Conservation (phyloP, 495 filamentous ascomycete species). For the Neurospora sp. region DNA sequence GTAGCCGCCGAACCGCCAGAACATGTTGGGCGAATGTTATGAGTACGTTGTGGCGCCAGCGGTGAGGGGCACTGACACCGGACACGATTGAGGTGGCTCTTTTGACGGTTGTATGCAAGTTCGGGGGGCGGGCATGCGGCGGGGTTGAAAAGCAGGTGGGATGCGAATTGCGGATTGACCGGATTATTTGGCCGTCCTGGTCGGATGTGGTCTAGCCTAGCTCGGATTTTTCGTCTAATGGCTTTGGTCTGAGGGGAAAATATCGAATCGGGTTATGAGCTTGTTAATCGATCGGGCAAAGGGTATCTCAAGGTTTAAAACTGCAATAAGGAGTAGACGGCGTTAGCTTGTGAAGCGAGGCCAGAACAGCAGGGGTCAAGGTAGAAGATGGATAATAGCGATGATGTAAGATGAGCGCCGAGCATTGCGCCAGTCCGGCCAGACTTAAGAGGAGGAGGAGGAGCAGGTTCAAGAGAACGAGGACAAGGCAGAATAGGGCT, state of each 20-base stretch:
- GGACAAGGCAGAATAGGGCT: background rate
- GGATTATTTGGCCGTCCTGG: background rate
- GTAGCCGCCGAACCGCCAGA: conserved; percentile 98
- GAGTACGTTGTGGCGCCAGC: conserved; percentile 32
- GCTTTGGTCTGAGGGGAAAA: background rate
- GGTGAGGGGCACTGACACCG: conserved; percentile 2
- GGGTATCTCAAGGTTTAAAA: background rate
- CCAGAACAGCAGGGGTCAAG: background rate
- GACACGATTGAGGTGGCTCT: background rate
- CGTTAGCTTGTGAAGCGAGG: background rate
- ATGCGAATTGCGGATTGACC: background rate
- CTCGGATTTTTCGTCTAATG: background rate
- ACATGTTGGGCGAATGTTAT: conserved; percentile 56
- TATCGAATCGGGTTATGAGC: background rate
- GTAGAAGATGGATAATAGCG: background rate
- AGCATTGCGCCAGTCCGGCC: background rate
- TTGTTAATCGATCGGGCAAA: background rate
- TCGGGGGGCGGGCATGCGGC: background rate
- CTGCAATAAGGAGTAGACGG: background rate
- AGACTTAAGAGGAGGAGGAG: background rate
- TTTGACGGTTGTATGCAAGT: background rate
- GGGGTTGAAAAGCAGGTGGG: background rate
- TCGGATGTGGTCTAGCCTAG: background rate
- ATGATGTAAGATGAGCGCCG: background rate
- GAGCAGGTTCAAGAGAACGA: background rate